Evolutionary conservation across 1,284 basidiomycete genomes (phyloP).

Genomic region (Abortiporus biennis): DNA sequence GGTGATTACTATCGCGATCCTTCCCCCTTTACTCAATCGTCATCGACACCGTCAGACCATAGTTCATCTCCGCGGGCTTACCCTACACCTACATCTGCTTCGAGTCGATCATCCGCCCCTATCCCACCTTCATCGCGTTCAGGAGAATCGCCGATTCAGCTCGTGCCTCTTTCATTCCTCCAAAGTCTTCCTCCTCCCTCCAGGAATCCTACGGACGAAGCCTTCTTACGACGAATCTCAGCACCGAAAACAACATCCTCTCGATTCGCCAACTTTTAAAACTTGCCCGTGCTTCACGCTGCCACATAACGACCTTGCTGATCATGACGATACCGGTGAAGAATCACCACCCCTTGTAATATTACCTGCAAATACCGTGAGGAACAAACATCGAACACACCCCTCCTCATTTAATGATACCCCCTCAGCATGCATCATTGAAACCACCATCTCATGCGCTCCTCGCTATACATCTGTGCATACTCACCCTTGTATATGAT

Average conservation of each 20-base stretch:
- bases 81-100: slow-evolving; percentile 15
- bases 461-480: no score
- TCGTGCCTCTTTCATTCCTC: slow-evolving; percentile 25
- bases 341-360: no score
- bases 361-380: no score
- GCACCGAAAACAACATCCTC: slow-evolving; percentile 12
- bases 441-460: no score
- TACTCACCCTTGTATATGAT: no score
- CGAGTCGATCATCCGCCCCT: slow-evolving; percentile 10
- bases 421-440: no score
- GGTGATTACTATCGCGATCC: slow-evolving; percentile 21
- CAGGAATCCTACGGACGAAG: slow-evolving; percentile 24
- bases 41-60: slow-evolving; percentile 20
- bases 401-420: no score
- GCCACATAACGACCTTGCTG: not conserved
- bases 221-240: slow-evolving; percentile 21
- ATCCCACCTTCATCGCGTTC: not conserved
- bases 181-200: slow-evolving; percentile 19
- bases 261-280: no score
- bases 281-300: not conserved
- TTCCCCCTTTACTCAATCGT: slow-evolving; percentile 23
- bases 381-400: no score
- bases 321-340: no score
- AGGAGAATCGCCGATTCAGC: slow-evolving; percentile 11
- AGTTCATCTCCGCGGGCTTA: slow-evolving; percentile 18